Base-by-base conservation (phyloP, 73 alveolate genomes). In the Tetrahymena elliotti region DNA sequence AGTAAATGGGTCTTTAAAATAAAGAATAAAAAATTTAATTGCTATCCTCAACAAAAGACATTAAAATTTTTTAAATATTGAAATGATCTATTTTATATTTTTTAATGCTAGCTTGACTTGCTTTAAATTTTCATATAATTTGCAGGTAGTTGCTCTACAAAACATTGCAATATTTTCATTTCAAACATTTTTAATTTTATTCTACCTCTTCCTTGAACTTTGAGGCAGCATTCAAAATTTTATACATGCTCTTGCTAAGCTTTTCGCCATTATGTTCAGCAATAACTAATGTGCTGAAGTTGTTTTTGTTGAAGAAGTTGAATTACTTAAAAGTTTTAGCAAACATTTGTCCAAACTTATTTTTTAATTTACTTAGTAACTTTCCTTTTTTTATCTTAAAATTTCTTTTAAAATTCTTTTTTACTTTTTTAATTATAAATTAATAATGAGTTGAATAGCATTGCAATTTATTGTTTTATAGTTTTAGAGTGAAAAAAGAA, bases 211-310 rank as follows among this genome's bases (percentile, higher is more conserved):
- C 97, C 84, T 94, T 95, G 35, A 97, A 95, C 53, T 93, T 34
- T 34, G 93, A 53, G 18, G 99, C 98, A 1, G 98, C 99, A 27
- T 94, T 95, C 38, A 97, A 93, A 68, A 97, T 82, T 83, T 97
- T 97, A n/a, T 96, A 93, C 68, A 97, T 92, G 84, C 94, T 93
- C 40, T 94, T 93, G 53, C 95, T 82, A 36, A 96, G 84, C 39
- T 96, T 97, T 40, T 97, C 98, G 84, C 94, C 95, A 41, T 93
- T 68, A 40, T 97, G 97, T 38, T 97, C 99, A 39, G 98, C 99
- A n/a, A 97, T 52, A 18, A 97, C 97, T 24, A 97, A 88, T 96
- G 98, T 92, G 54, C 98, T 83, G 95, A 97, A 97, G 31, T 53
- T 93, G 39, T 68, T 68, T 68, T 68, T 68, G 88, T 68, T 68